Evolutionary conservation across 768 basidiomycete species (phyloP), one percentile per base, ranked within the genome.

Genomic region (Imleria badia): DNA sequence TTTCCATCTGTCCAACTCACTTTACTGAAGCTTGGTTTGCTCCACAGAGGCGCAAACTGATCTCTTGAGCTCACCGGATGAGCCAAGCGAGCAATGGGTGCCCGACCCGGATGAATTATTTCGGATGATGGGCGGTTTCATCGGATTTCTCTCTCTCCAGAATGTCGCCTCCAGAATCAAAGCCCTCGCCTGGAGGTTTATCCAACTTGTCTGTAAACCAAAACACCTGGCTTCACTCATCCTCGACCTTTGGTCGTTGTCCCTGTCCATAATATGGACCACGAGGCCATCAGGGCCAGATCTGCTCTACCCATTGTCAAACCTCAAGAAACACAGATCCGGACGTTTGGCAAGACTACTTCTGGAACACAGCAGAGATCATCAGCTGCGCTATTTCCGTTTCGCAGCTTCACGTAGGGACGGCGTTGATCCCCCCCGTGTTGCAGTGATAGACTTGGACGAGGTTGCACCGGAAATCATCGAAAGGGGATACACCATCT

Each of bases 291-390:
- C 47, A 2, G 47, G 35, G 10, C 45, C 30, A 14, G 55, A 59
- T 31, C 14, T 52, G 41, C n/a, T 59, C 26, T 48, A 52, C 17
- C 58, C 51, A 2, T 45, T 59, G 1, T 48, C 46, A 3, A 57
- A 44, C 12, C 51, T 57, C 39, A 45, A n/a, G 29, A 52, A 50
- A 56, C 55, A 29, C 19, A 51, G 20, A 43, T 52, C 55, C 3
- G 54, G 50, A 40, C 46, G 20, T 41, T 15, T 59, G 10, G 54
- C 54, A 23, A 51, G 41, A 40, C 43, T 47, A 20, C 45, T 59
- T 40, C 30, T 48, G 15, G 47, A 42, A 9, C 36, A 53, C 15
- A 49, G 41, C 43, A 53, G 20, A 49, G 14, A 45, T 17, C 6
- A 26, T 19, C 40, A 31, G 13, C 40, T 23, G 19, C 10, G 3